These are phyloP conservation scores for Dalbergia cultrata DNA, from an alignment of 306 rosid species.

Conservation along the genomic window DNA sequence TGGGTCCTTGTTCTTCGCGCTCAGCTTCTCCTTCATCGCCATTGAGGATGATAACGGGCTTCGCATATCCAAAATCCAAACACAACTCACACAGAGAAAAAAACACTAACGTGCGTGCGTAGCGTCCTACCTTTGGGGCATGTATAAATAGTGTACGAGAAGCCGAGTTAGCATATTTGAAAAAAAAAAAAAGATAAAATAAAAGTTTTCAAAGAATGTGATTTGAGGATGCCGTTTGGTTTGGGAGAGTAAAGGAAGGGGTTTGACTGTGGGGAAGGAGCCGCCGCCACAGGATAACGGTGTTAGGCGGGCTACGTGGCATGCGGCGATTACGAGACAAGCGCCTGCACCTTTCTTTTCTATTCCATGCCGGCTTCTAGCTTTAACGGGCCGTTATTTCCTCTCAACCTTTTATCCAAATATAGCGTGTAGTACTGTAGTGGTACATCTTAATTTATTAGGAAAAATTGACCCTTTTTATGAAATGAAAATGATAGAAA, in stretches of 20 bases:
- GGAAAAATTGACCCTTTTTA: too few relatives aligned
- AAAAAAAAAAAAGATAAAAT: background rate
- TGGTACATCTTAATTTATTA: too few relatives aligned
- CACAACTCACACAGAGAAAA: background rate
- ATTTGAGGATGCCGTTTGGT: too few relatives aligned
- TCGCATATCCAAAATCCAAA: constrained; percentile 19
- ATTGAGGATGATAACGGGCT: constrained; percentile 37
- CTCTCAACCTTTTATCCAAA: constrained; percentile 14
- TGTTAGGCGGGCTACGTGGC: constrained; percentile 55
- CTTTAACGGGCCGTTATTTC: constrained; percentile 51
- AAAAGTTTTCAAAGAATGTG: too few relatives aligned
- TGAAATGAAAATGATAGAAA: too few relatives aligned
- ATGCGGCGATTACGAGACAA: constrained; percentile 62
- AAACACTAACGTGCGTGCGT: background rate
- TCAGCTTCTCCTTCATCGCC: constrained; percentile 33
- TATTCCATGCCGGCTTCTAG: constrained; percentile 56
- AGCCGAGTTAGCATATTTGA: background rate
- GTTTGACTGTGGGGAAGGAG: constrained; percentile 31
- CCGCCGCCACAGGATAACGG: constrained; percentile 58
- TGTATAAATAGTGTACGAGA: background rate
- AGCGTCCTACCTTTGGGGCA: background rate
- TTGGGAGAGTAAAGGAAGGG: background rate
- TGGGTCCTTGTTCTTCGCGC: constrained; percentile 20
- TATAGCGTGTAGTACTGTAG: background rate
- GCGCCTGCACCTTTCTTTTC: constrained; percentile 41